These are phyloP conservation scores for Fusarium sp. DNA, from an alignment of 2,329 filamentous ascomycete genomes.

Conservation along the genomic window DNA sequence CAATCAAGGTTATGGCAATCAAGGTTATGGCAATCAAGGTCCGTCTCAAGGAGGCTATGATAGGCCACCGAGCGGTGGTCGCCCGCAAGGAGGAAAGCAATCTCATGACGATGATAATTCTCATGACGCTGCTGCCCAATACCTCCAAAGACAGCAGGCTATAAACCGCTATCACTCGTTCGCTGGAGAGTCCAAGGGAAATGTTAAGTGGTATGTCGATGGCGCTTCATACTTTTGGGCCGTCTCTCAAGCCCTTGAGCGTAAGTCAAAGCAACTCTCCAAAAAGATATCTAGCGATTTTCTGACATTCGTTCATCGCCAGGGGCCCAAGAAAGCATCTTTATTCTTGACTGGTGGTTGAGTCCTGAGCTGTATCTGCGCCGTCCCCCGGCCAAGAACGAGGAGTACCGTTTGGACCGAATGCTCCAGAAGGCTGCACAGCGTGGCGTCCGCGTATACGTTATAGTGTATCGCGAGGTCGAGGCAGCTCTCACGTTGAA, in stretches of 20 bases:
- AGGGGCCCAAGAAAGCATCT: conserved; percentile 81
- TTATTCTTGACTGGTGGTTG: conserved; percentile 92
- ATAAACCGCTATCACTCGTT: conserved; percentile 75
- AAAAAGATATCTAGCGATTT: conserved; percentile 1
- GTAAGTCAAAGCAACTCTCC: conserved; percentile 51
- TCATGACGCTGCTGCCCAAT: conserved; percentile 15
- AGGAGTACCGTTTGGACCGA: conserved; percentile 85
- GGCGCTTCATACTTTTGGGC: conserved; percentile 89
- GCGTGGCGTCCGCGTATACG: conserved; percentile 84
- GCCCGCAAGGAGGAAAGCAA: conserved; percentile 12
- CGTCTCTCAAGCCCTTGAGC: conserved; percentile 81
- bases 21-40: not conserved
- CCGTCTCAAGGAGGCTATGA: conserved; percentile 20
- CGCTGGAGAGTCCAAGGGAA: conserved; percentile 77
- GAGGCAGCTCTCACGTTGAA: conserved; percentile 78
- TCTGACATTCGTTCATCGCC: not conserved
- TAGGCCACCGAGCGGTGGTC: not conserved
- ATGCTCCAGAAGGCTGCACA: conserved; percentile 86
- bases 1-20: conserved; percentile 8
- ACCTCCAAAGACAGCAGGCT: conserved; percentile 59
- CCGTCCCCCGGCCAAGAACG: conserved; percentile 83
- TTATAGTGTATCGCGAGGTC: conserved; percentile 95
- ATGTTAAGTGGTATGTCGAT: conserved; percentile 90
- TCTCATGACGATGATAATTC: not conserved
- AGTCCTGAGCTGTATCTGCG: conserved; percentile 90